Percentiles rank a stretch among this genome's conserved stretches.
Conservation (phyloP, 2,329 filamentous ascomycete species). For the Metarhizium anisopliae region DNA sequence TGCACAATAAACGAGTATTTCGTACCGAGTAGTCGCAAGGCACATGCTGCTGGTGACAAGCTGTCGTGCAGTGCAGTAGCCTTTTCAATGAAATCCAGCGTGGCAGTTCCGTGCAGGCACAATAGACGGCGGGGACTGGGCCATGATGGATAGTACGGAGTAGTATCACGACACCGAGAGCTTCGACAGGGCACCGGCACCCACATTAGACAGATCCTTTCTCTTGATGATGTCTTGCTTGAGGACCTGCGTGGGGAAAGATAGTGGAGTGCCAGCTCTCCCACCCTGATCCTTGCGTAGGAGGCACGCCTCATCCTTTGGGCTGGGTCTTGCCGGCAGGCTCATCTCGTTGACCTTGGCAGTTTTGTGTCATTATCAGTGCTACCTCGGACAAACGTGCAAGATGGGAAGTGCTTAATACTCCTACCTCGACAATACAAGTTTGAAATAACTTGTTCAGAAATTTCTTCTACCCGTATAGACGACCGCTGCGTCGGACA, state of each 20-base stretch:
- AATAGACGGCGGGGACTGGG: neutral
- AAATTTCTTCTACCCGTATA: neutral
- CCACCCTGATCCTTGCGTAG: conserved; percentile 1
- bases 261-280: neutral
- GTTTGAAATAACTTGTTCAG: no score
- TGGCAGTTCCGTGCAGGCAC: neutral
- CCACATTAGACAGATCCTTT: neutral
- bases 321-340: neutral
- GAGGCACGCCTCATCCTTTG: conserved; percentile 3
- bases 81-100: neutral
- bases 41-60: neutral
- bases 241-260: conserved; percentile 1
- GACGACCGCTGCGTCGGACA: neutral
- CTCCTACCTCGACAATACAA: no score
- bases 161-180: neutral
- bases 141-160: neutral
- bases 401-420: neutral
- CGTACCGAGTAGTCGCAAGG: no score
- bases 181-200: neutral
- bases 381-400: neutral
- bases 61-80: neutral
- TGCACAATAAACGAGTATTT: neutral
- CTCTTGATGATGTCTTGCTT: conserved; percentile 5
- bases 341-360: neutral
- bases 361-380: neutral